These are phyloP conservation scores for Vicia sativa DNA, from an alignment of 306 rosid genomes.

Conservation along the genomic window DNA sequence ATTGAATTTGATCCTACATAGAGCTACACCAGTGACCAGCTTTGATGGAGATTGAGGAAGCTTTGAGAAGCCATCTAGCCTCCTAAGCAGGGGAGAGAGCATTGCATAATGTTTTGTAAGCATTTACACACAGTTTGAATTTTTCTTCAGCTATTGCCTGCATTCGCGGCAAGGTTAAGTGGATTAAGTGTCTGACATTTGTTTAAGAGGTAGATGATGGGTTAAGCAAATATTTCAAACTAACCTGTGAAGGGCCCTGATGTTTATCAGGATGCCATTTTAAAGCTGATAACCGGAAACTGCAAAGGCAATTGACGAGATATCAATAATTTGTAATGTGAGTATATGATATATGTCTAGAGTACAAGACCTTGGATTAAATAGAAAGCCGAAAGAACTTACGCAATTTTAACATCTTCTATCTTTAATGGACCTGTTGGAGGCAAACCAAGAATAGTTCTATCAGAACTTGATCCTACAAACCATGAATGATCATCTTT, in stretches of 20 bases:
- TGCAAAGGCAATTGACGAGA: conserved; percentile 39
- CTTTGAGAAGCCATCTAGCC: conserved; percentile 8
- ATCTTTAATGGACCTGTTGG: conserved; percentile 74
- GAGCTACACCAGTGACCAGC: conserved; percentile 28
- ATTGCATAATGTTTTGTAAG: conserved; percentile 77
- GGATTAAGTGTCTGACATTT: not conserved
- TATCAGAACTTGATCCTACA: conserved; percentile 62
- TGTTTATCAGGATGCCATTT: conserved; percentile 98
- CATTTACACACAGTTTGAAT: conserved; percentile 70
- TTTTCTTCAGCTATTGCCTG: conserved; percentile 85
- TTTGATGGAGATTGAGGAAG: conserved; percentile 9
- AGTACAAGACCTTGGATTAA: not conserved
- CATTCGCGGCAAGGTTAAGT: conserved; percentile 19
- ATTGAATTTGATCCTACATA: conserved; percentile 26
- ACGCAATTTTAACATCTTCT: conserved; percentile 90
- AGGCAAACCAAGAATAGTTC: conserved; percentile 81
- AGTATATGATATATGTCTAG: not conserved
- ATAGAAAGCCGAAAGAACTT: conserved; percentile 43
- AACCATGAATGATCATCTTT: conserved; percentile 37
- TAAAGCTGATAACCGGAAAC: conserved; percentile 82
- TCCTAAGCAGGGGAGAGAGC: conserved; percentile 61
- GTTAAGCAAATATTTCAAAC: conserved; percentile 36
- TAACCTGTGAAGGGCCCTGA: conserved; percentile 84
- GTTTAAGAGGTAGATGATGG: conserved; percentile 24
- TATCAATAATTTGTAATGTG: conserved; percentile 3